Base-by-base conservation (phyloP, 306 rosid species). In the Prosopis cineraria region DNA sequence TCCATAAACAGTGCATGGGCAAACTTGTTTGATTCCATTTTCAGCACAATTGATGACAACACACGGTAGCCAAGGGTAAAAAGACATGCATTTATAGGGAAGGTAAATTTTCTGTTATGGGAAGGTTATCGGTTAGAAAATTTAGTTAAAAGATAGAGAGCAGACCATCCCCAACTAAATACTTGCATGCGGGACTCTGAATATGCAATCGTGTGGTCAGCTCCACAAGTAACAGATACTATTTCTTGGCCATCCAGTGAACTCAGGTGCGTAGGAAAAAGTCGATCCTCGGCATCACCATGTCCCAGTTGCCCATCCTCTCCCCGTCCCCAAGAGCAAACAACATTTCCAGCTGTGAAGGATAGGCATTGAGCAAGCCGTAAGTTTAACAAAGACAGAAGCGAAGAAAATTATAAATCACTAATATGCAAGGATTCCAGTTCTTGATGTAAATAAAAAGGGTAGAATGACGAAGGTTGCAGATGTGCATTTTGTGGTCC, bases 221-320 rank as follows among this genome's bases (percentile, higher is more conserved):
- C 98, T 75, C 98, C 98, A 81, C 98, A 95, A 80, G 88, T 88
- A 78, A 95, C 82, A 52, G 95, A 92, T 0, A 79, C 86, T 64
- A 92, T 87, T 10, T 92, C 86, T 25, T 75, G 97, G 80, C 76
- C 91, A 83, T 91, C 97, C 95, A 95, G 79, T 65, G 93, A 90
- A 53, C 96, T 91, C 72, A 92, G 82, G 43, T 83, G 93, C 7
- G 95, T 92, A 3, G 98, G 98, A 20, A 73, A 68, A 78, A 72
- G 85, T 62, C 98, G 87, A 85, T 95, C 98, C 41, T 86, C 93
- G 24, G 98, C 91, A 66, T 89, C 93, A 40, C 98, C 98, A 78
- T 90, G 98, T 27, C 98, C 98, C 70, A 95, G 84, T 76, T 95
- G 98, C 29, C 98, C 98, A 85, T 95, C 98, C 85, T 95, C 98